Percentiles rank a stretch among this genome's conserved stretches.
Evolutionary conservation across 1,139 yeast species (phyloP).

Genomic region (Saccharomyces hybrid): DNA sequence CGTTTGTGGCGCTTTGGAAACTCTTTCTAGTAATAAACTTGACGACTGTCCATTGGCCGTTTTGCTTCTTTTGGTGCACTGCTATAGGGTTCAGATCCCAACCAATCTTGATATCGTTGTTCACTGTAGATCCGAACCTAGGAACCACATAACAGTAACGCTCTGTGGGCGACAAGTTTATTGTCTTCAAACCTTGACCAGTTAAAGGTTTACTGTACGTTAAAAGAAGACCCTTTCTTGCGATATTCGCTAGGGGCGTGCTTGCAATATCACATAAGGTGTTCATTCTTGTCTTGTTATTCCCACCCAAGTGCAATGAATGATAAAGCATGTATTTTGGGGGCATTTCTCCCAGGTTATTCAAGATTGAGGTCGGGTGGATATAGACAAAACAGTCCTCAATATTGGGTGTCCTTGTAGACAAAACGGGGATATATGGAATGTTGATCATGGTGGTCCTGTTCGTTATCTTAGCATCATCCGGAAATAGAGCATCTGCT

Average conservation of each 20-base stretch:
- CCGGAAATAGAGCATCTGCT: constrained; percentile 58
- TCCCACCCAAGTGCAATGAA: constrained; percentile 43
- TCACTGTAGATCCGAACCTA: constrained; percentile 75
- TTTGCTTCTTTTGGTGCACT: constrained; percentile 55
- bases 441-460: constrained; percentile 53
- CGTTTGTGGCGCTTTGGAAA: constrained; percentile 12
- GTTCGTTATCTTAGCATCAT: constrained; percentile 52
- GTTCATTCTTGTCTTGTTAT: constrained; percentile 56
- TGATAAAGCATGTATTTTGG: constrained; percentile 72
- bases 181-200: constrained; percentile 85
- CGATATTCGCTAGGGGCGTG: constrained; percentile 68
- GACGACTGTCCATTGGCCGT: constrained; percentile 51
- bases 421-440: constrained; percentile 68
- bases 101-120: constrained; percentile 70
- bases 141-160: constrained; percentile 90
- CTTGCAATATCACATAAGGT: constrained; percentile 72
- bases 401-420: constrained; percentile 38
- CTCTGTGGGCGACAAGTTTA: constrained; percentile 50
- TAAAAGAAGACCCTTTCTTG: constrained; percentile 61
- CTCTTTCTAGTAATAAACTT: constrained; percentile 28
- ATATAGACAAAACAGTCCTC: constrained; percentile 57
- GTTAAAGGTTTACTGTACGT: constrained; percentile 79
- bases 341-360: constrained; percentile 47
- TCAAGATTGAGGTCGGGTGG: constrained; percentile 66
- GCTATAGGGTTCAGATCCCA: constrained; percentile 88